Evolutionary conservation across 495 filamentous ascomycete species (phyloP).

Genomic region (Hypoxylon crocopeplum): DNA sequence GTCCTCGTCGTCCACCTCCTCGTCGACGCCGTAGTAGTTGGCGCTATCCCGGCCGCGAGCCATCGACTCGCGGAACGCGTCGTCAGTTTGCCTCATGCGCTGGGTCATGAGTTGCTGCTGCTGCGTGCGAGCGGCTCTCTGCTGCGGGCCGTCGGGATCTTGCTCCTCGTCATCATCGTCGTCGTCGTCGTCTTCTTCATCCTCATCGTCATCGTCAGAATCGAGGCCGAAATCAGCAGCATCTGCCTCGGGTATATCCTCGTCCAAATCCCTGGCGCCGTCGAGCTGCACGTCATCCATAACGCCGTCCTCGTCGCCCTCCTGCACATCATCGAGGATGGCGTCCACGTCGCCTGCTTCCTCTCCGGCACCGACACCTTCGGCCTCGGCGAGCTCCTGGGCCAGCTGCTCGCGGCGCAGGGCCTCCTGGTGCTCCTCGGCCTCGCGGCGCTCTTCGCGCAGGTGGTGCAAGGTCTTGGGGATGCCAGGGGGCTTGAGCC

Average conservation of each 20-base stretch:
- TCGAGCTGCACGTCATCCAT: slow-evolving; percentile 46
- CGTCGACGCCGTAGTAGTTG: slow-evolving; percentile 51
- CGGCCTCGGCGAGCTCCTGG: slow-evolving; percentile 66
- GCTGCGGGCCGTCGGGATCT: slow-evolving; percentile 43
- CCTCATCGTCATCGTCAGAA: slow-evolving; percentile 49
- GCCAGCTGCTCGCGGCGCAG: slow-evolving; percentile 71
- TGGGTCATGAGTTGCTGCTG: slow-evolving; percentile 51
- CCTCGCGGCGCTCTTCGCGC: slow-evolving; percentile 79
- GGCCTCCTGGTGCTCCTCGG: slow-evolving; percentile 77
- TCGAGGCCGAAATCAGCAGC: slow-evolving; percentile 54
- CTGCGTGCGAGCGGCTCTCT: slow-evolving; percentile 41
- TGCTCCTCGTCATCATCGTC: slow-evolving; percentile 44
- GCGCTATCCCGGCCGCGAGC: slow-evolving; percentile 49
- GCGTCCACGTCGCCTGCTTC: slow-evolving; percentile 38
- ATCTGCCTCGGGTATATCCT: slow-evolving; percentile 71
- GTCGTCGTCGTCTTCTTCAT: slow-evolving; percentile 40
- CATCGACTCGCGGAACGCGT: slow-evolving; percentile 55
- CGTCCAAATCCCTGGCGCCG: slow-evolving; percentile 63
- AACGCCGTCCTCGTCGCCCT: slow-evolving; percentile 43
- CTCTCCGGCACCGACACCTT: slow-evolving; percentile 49
- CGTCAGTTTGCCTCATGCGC: slow-evolving; percentile 50
- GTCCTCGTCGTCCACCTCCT: slow-evolving; percentile 55
- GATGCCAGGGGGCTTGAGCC: slow-evolving; percentile 80
- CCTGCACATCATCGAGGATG: slow-evolving; percentile 49
- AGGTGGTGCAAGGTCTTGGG: slow-evolving; percentile 77